phyloP scores from a whole-genome alignment of 257 asterid genomes.

The Anisodus tanguticus region DNA sequence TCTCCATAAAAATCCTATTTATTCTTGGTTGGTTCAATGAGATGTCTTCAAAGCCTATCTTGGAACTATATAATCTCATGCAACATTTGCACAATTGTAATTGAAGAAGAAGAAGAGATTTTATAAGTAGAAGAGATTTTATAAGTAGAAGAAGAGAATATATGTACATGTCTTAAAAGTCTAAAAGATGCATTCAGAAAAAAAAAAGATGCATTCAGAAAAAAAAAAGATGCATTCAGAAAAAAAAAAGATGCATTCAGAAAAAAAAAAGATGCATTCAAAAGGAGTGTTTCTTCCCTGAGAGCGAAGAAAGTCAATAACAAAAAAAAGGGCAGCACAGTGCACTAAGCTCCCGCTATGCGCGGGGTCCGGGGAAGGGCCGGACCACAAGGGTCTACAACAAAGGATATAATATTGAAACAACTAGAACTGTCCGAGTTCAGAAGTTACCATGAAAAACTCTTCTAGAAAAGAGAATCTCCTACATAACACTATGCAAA shows the following conservation, averaged over 20 bases:
- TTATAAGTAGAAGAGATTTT: no score
- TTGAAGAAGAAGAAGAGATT: not conserved
- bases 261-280: not conserved
- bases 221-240: not conserved
- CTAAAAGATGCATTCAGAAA: not conserved
- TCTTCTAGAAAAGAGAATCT: not conserved
- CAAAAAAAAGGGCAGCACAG: no score
- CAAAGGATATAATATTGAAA: not conserved
- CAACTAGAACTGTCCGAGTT: not conserved
- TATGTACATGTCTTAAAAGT: not conserved
- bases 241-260: not conserved
- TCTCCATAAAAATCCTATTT: not conserved
- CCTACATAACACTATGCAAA: not conserved
- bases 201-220: not conserved
- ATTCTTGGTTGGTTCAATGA: not conserved
- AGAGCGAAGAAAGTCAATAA: not conserved
- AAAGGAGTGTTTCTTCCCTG: not conserved
- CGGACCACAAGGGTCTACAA: not conserved
- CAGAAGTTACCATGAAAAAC: not conserved
- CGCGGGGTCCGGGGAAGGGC: no score
- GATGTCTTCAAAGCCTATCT: not conserved
- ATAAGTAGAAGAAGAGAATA: not conserved
- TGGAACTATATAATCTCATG: not conserved
- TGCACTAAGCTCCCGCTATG: no score
- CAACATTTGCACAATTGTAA: not conserved